phyloP scores from a whole-genome alignment of 805 yeast species.

The Kuraishia cidri region DNA sequence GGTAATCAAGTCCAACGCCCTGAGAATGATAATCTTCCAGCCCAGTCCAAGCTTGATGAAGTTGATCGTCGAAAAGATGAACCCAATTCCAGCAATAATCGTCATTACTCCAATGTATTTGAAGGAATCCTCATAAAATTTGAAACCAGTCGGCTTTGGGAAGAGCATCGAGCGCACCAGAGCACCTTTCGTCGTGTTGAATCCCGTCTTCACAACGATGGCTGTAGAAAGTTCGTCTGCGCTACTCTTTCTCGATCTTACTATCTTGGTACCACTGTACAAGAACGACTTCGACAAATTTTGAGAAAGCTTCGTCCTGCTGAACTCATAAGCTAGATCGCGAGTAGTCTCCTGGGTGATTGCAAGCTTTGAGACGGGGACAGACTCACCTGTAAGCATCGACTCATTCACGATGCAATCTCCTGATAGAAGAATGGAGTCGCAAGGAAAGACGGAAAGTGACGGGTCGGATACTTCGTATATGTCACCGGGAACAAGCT shows the following conservation, averaged over 20 bases:
- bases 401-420: constrained; percentile 97
- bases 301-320: constrained; percentile 46
- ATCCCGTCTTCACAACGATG: constrained; percentile 82
- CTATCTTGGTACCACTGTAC: constrained; percentile 83
- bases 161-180: constrained; percentile 91
- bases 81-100: constrained; percentile 75
- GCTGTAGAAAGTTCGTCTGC: constrained; percentile 75
- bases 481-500: constrained; percentile 92
- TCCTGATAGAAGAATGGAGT: constrained; percentile 78
- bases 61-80: constrained; percentile 72
- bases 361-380: constrained; percentile 80
- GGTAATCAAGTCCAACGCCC: constrained; percentile 91
- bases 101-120: constrained; percentile 95
- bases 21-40: constrained; percentile 58
- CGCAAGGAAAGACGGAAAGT: constrained; percentile 72
- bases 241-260: constrained; percentile 68
- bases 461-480: constrained; percentile 88
- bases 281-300: constrained; percentile 67
- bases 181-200: constrained; percentile 93
- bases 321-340: constrained; percentile 48
- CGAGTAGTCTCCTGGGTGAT: constrained; percentile 55
- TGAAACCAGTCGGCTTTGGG: constrained; percentile 91
- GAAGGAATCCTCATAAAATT: constrained; percentile 90
- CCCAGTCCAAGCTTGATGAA: constrained; percentile 73
- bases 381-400: constrained; percentile 97